Evolutionary conservation across 2,329 filamentous ascomycete species (phyloP).

Genomic region (Botryotinia globosa): DNA sequence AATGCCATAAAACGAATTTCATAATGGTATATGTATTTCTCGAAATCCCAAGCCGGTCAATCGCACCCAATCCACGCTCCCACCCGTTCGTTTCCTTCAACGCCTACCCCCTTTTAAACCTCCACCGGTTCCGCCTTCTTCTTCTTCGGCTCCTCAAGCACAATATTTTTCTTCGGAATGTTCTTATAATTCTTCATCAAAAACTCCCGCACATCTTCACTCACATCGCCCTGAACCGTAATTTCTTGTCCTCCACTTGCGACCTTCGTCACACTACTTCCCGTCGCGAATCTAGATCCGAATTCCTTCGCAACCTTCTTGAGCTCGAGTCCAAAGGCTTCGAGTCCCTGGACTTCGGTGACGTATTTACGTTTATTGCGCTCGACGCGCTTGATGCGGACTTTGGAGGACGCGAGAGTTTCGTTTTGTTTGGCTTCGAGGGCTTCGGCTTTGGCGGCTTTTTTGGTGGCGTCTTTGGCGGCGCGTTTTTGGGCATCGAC

Average conservation of each 20-base stretch:
- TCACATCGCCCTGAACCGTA: conserved; percentile 94
- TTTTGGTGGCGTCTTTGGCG: conserved; percentile 94
- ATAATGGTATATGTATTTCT: background rate
- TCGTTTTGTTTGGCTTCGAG: conserved; percentile 77
- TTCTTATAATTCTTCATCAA: conserved; percentile 83
- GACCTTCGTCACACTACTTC: conserved; percentile 85
- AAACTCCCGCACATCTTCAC: conserved; percentile 91
- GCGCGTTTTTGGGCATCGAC: conserved; percentile 91
- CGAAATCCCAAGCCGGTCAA: background rate
- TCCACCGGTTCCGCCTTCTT: conserved; percentile 63
- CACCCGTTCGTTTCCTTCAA: background rate
- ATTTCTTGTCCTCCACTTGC: conserved; percentile 89
- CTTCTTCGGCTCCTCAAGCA: conserved; percentile 93
- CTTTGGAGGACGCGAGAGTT: conserved; percentile 74
- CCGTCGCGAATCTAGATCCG: conserved; percentile 98
- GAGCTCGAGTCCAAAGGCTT: conserved; percentile 85
- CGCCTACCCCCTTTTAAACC: background rate
- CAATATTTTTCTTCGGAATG: conserved; percentile 92
- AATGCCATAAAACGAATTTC: background rate
- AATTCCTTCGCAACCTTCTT: conserved; percentile 97
- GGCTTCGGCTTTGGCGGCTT: conserved; percentile 88
- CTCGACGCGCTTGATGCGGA: conserved; percentile 95
- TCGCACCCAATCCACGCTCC: background rate
- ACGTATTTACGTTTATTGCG: conserved; percentile 98
- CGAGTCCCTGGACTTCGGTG: conserved; percentile 85